A percentile compares a stretch with the other conserved stretches of the same genome.
Conservation (phyloP, 306 rosid genomes). For the Trifolium subterraneum region DNA sequence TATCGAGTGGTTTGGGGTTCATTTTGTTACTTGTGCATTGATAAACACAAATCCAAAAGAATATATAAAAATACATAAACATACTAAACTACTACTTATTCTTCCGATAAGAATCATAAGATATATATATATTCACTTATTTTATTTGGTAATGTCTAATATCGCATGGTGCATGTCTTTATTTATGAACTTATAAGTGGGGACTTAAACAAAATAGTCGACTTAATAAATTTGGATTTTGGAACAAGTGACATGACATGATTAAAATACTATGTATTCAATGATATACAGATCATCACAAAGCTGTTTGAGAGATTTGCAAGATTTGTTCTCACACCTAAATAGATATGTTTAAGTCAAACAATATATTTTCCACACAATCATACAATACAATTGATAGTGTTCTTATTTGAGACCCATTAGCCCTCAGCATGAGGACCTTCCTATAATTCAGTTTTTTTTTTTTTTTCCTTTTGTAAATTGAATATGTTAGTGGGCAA, state of each 20-base stretch:
- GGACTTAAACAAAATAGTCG: slow-evolving; percentile 22
- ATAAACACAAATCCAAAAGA: neutral
- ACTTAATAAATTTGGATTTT: slow-evolving; percentile 26
- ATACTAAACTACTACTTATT: slow-evolving; percentile 10
- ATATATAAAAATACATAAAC: neutral
- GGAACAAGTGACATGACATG: slow-evolving; percentile 24
- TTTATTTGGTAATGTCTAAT: slow-evolving; percentile 1
- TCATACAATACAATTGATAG: neutral
- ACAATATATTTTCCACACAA: neutral
- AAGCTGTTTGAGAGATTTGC: slow-evolving; percentile 31
- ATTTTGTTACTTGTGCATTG: neutral
- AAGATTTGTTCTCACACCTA: slow-evolving; percentile 32
- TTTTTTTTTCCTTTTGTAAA: no score
- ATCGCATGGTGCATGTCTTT: slow-evolving; percentile 31
- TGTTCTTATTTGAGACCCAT: slow-evolving; percentile 4
- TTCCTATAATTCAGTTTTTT: no score
- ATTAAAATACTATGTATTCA: slow-evolving; percentile 10
- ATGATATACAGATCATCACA: slow-evolving; percentile 37
- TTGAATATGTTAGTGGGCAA: no score
- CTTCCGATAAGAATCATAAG: slow-evolving; percentile 9
- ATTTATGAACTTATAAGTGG: slow-evolving; percentile 4
- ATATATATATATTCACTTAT: slow-evolving; percentile 22
- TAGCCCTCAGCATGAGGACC: no score
- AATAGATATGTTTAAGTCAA: slow-evolving; percentile 42
- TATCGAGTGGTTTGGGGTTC: no score